phyloP scores from a whole-genome alignment of 129 eudicot species.

The Cynara cardunculus region DNA sequence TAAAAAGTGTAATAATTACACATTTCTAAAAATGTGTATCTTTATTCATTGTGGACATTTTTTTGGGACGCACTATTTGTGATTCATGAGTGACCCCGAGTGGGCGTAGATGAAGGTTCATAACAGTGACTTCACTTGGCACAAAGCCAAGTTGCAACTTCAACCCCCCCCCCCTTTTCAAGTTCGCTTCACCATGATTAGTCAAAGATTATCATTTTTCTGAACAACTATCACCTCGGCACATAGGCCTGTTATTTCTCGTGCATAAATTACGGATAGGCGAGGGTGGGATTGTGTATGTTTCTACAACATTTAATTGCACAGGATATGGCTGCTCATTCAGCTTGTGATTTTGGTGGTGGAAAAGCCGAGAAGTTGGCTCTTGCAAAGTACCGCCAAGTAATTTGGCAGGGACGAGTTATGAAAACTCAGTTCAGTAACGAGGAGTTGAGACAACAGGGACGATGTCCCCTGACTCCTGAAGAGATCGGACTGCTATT shows the following conservation, averaged over 20 bases:
- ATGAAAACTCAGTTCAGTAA: conserved; percentile 76
- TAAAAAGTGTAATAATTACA: not conserved
- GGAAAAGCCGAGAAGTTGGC: conserved; percentile 96
- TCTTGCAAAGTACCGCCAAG: conserved; percentile 92
- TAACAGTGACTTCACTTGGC: not conserved
- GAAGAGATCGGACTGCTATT: conserved; percentile 86
- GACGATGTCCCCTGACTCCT: conserved; percentile 96
- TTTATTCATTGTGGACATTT: no score
- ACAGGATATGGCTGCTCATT: conserved; percentile 99
- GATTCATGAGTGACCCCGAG: not conserved
- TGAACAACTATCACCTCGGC: not conserved
- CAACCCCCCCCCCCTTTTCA: no score
- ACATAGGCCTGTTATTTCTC: not conserved
- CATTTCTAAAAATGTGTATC: not conserved
- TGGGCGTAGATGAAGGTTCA: not conserved
- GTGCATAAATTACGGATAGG: not conserved
- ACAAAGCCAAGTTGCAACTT: not conserved
- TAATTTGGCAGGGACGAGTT: conserved; percentile 96
- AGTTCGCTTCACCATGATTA: not conserved
- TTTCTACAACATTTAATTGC: conserved; percentile 2
- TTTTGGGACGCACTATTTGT: not conserved
- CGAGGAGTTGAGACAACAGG: conserved; percentile 80
- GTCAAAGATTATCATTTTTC: not conserved
- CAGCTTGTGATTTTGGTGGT: conserved; percentile 98
- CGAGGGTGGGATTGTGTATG: not conserved